Evolutionary conservation across 176 grass and related monocot species (phyloP), one percentile per base, ranked within the genome.

Genomic region (Chloris gayana): DNA sequence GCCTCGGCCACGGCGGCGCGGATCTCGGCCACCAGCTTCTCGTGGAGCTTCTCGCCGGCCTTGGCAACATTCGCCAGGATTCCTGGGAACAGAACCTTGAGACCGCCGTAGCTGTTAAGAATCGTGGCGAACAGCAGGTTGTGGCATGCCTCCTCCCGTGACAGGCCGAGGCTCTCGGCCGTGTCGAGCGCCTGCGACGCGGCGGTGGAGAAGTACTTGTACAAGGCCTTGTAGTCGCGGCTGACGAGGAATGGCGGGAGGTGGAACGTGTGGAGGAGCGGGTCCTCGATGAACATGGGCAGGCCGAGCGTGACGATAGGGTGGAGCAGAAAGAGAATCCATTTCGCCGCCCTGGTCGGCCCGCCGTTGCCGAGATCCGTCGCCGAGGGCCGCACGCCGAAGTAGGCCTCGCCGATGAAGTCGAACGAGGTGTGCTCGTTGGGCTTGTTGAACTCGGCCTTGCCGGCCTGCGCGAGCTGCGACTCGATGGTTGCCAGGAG

Each of bases 81-180:
- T n/a, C 79, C 50, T 7, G 86, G 89, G 27, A 94, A 71, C 12
- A 94, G 58, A 44, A 91, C 77, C 76, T 94, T 94, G n/a, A 94
- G 22, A 2, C 92, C 92, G 2, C 85, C 86, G 77, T 91, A 91
- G 72, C 80, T 88, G 77, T 94, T 94, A 77, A 94, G 88, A 0
- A 86, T 84, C 27, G 89, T 89, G 18, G 88, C 85, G 86, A 94
- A 91, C 7, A 94, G 51, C 7, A 94, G 75, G 86, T 94, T 94
- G 75, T 91, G 92, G 76, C 85, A 88, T 4, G 92, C 92, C 86
- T 91, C 88, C 4, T 91, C 80, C 6, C 89, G 86, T 2, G 80
- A 37, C 57, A 94, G 79, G 22, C 89, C 92, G 6, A 94, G 76
- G 10, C 58, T n/a, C 76, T 85, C 86, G 2, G 80, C 92, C 22